phyloP scores from a whole-genome alignment of 129 eudicot species.

The Arctium minus region DNA sequence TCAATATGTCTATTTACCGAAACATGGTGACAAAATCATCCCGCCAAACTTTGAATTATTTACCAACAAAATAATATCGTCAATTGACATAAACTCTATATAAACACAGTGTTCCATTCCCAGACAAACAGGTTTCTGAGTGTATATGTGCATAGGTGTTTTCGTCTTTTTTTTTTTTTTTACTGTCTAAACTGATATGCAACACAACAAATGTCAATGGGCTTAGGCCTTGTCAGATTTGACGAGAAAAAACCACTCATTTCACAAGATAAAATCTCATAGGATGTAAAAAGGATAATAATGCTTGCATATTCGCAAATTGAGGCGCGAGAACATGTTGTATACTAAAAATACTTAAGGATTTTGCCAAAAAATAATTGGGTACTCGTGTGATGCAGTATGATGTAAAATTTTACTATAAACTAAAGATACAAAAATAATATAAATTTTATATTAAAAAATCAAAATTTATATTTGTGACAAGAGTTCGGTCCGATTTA shows the following conservation, averaged over 20 bases:
- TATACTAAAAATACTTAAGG: too few species aligned
- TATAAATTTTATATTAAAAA: too few species aligned
- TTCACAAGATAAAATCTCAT: not conserved
- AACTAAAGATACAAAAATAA: too few species aligned
- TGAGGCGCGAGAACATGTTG: too few species aligned
- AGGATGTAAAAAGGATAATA: not conserved
- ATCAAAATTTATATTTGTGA: too few species aligned
- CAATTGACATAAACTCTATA: not conserved
- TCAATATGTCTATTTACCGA: not conserved
- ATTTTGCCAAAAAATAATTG: too few species aligned
- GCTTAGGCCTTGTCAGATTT: not conserved
- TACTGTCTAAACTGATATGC: not conserved
- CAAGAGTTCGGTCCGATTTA: too few species aligned
- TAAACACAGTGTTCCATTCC: not conserved
- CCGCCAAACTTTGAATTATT: slow-evolving; percentile 26
- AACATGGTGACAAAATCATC: slow-evolving; percentile 17
- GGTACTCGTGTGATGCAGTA: too few species aligned
- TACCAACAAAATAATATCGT: not conserved
- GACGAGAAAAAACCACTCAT: too few species aligned
- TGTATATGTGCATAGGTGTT: not conserved
- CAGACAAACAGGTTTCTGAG: not conserved
- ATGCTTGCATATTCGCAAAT: too few species aligned
- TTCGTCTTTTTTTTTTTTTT: not conserved
- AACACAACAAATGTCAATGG: not conserved
- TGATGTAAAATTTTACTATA: too few species aligned